Base-by-base conservation (phyloP, 257 asterid genomes). In the Rauvolfia tetraphylla region DNA sequence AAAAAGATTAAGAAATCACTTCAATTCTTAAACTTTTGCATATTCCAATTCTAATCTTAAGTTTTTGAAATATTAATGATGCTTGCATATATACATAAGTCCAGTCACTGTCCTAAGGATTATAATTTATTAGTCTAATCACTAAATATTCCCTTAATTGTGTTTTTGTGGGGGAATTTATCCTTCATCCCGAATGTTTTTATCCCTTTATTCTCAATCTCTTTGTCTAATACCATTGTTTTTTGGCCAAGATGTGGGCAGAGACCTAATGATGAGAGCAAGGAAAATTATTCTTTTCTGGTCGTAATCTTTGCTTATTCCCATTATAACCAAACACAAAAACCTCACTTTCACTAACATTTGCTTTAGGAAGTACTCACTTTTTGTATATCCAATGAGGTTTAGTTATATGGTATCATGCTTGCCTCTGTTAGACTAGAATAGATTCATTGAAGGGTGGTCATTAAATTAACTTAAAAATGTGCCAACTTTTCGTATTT, bases 331-430 rank as follows among this genome's bases (percentile, higher is more conserved):
- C 56, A 76, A 68, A 39, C n/a, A 76, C 34, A 42, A 49, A 22
- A 25, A 22, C 49, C 59, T 56, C 34, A 69, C 71, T 77, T 77
- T 18, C 68, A 73, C n/a, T 41, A 34, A 20, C 57, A 54, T 73
- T 56, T 38, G 57, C 69, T 76, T 67, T 53, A 49, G 68, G 1
- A 49, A 27, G 39, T 53, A 46, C 46, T 71, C 61, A 17, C 76
- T 58, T 79, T 79, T 79, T 22, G 66, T 29, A 68, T 42, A 51
- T 57, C 83, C 79, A 79, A 74, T 79, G 57, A 74, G 62, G 49
- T 7, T 59, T 42, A 31, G 17, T 7, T 23, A 53, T 31, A 7
- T 18, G 42, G 33, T 25, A 51, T 36, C 23, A 13, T 23, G 5
- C 27, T 34, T 33, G 42, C 56, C 31, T 67, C 27, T 29, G 5